Evolutionary conservation across 768 basidiomycete genomes (phyloP).

Genomic region (Lyophyllum decastes): DNA sequence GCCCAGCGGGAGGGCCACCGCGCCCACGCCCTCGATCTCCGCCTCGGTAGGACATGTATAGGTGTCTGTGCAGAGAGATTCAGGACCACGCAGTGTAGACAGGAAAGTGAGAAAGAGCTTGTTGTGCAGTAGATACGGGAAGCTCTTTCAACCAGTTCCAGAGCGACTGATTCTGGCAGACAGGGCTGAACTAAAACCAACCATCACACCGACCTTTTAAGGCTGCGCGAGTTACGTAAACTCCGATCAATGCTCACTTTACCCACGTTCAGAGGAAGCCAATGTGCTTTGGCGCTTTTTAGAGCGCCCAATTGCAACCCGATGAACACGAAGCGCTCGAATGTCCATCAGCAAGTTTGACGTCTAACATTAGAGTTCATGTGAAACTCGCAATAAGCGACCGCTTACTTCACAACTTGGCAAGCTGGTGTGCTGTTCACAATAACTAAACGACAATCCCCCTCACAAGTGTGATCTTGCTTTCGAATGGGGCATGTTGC

Average conservation of each 20-base stretch:
- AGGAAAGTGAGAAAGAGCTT: conserved; percentile 1
- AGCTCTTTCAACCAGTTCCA: conserved; percentile 18
- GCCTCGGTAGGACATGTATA: conserved; percentile 29
- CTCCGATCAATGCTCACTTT: background rate
- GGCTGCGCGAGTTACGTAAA: background rate
- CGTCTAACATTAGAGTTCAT: no score
- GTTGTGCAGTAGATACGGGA: conserved; percentile 2
- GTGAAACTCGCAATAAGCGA: no score
- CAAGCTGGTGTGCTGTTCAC: no score
- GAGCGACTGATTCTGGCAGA: conserved; percentile 15
- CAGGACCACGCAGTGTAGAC: background rate
- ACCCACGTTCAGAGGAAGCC: background rate
- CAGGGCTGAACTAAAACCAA: conserved; percentile 10
- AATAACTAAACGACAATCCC: no score
- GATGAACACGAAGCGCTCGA: no score
- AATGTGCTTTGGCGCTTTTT: no score
- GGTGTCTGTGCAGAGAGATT: conserved; percentile 3
- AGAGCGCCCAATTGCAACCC: background rate
- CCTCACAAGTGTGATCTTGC: no score
- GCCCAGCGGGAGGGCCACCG: conserved; percentile 30
- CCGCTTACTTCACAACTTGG: no score
- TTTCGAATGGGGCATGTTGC: no score
- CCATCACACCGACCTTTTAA: background rate
- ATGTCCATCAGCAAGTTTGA: no score
- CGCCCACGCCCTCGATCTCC: conserved; percentile 37